Base-by-base conservation (phyloP, 805 yeast species). In the Ogataea methanolica region DNA sequence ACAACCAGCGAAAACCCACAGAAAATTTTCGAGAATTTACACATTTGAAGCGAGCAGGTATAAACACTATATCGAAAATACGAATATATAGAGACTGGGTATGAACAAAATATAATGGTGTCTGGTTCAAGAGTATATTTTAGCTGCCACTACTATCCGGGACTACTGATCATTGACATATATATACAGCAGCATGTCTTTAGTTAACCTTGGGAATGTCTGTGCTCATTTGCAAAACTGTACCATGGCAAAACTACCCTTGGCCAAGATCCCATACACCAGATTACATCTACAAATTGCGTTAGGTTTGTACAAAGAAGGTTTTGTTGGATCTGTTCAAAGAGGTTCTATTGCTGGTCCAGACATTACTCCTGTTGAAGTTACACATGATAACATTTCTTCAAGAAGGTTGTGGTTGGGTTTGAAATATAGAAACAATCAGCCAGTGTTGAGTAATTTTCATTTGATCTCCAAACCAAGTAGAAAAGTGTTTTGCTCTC, bases 201-300 rank as follows among this genome's bases (percentile, higher is more conserved):
- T 91, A 46, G 95, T 86, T 43, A 85, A 83, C 55, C 75, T 94
- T 52, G 94, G 92, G 14, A 79, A 89, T 70, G 75, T 86, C 39
- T 88, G 96, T 62, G 82, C 96, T 21, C 98, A 92, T 63, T 65
- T 94, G 52, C 95, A 89, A 66, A 94, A 94, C 69, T 88, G 92
- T 57, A 76, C 88, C 15, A 78, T 85, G 65, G 92, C 88, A 42
- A 80, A 80, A 60, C 70, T 82, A 39, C 76, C 92, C 11, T 65
- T 84, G 49, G 88, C 97, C 0, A 78, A 89, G 17, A 77, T 94
- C 17, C 97, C 96, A 23, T 86, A 83, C 71, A 79, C 91, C 14
- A 82, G 85, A 57, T 72, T 89, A 57, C 96, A 92, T 65, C 74
- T 94, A 46, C 89, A 86, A 59, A 77, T 94, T 42, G 88, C 95